Percentiles rank a stretch among this genome's conserved stretches.
phyloP scores from a whole-genome alignment of 768 basidiomycete species.

The Coprinopsis sp. region DNA sequence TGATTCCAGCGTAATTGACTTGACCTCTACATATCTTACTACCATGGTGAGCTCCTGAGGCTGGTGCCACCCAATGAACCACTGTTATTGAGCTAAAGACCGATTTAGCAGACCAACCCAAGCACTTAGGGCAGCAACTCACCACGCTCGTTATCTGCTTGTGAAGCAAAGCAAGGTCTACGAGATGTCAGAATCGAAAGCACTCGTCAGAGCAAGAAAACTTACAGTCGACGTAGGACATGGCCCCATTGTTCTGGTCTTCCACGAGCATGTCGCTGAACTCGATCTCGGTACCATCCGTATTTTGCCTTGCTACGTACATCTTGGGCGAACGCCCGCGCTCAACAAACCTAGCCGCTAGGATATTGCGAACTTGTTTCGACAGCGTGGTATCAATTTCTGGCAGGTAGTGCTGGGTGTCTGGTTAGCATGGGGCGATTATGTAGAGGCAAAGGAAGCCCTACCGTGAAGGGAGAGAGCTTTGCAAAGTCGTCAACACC shows the following conservation, averaged over 20 bases:
- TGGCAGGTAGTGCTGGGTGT: conserved; percentile 61
- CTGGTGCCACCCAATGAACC: conserved; percentile 33
- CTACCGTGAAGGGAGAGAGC: conserved; percentile 66
- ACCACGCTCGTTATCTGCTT: conserved; percentile 47
- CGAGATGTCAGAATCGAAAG: conserved; percentile 7
- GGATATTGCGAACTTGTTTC: conserved; percentile 77
- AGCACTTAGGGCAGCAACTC: conserved; percentile 16
- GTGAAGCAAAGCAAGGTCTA: conserved; percentile 47
- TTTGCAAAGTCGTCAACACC: conserved; percentile 74
- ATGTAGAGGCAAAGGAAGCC: conserved; percentile 17
- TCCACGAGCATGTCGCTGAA: conserved; percentile 97
- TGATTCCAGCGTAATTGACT: conserved; percentile 1
- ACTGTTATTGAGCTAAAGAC: conserved; percentile 33
- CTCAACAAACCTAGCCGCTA: conserved; percentile 59
- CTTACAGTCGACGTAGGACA: conserved; percentile 89
- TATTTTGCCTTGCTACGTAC: conserved; percentile 81
- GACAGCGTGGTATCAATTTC: conserved; percentile 71
- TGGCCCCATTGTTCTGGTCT: conserved; percentile 93
- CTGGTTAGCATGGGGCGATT: conserved; percentile 3
- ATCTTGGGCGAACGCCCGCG: conserved; percentile 54
- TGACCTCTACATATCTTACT: neutral
- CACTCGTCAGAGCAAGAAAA: conserved; percentile 12
- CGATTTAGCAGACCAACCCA: neutral
- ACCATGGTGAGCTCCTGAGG: conserved; percentile 43
- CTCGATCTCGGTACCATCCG: conserved; percentile 91